These are phyloP conservation scores for Exsudoporus floridanus DNA, from an alignment of 1,284 basidiomycete species.

Conservation along the genomic window DNA sequence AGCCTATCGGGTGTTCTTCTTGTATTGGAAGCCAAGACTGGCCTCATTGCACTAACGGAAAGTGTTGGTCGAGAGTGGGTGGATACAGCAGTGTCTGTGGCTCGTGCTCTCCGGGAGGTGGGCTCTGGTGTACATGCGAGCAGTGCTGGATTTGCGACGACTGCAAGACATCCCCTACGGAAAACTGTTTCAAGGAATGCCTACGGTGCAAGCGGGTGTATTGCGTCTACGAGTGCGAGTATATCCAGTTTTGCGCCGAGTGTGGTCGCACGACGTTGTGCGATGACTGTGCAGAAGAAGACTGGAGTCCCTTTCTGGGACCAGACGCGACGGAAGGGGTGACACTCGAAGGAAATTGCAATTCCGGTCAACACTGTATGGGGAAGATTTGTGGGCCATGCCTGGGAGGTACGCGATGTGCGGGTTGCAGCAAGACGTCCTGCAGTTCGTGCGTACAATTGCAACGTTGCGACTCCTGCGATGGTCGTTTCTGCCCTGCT, in stretches of 20 bases:
- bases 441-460: constrained; percentile 15
- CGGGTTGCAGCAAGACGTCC: constrained; percentile 11
- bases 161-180: constrained; percentile 13
- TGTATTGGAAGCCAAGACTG: constrained; percentile 9
- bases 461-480: constrained; percentile 7
- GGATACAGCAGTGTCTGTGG: constrained; percentile 16
- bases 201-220: constrained; percentile 18
- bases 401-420: constrained; percentile 9
- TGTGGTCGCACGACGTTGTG: constrained; percentile 23
- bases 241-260: constrained; percentile 22
- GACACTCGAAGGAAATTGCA: constrained; percentile 6
- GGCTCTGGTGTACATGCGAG: constrained; percentile 24
- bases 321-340: constrained; percentile 14
- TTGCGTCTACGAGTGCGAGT: constrained; percentile 21
- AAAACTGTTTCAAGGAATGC: constrained; percentile 14
- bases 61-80: constrained; percentile 21
- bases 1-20: constrained; percentile 14
- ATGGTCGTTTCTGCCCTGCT: constrained; percentile 5
- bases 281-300: constrained; percentile 27
- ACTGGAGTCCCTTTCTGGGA: constrained; percentile 4
- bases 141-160: constrained; percentile 25
- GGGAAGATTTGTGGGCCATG: constrained; percentile 16
- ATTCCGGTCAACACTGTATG: constrained; percentile 1
- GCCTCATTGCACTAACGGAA: constrained; percentile 15
- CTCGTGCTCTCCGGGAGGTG: constrained; percentile 17